Base-by-base conservation (phyloP, 495 filamentous ascomycete genomes). In the Trichodelitschia bisporula region DNA sequence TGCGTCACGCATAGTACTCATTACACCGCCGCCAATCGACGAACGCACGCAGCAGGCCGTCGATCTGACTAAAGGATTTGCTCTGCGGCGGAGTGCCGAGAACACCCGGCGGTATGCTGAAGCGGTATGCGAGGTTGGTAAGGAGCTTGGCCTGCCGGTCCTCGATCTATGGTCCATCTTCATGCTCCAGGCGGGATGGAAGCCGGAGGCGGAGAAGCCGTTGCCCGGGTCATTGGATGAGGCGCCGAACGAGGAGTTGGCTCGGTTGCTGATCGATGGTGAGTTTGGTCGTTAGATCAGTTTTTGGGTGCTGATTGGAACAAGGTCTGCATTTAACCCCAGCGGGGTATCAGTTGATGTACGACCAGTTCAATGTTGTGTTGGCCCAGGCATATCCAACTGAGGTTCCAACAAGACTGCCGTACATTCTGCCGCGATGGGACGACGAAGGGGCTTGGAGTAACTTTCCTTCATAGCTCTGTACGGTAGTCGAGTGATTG, bases 11-110 rank as follows among this genome's bases (percentile, higher is more conserved):
- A 66, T 86, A 33, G 59, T 89, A 27, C 49, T 91, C 12, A 56
- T 90, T 29, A 78, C 69, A 0, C 77, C 82, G 16, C 69, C 79
- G 1, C 78, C 82, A 1, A 45, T 91, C 19, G 72, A 86, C 40
- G 72, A 92, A 51, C 72, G 83, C 40, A 61, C 63, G 36, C 45
- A 61, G 16, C 54, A 60, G 33, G 43, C 45, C 31, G 46, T 57
- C 12, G 73, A 82, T 40, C 39, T 52, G 25, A 51, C 42, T 4
- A 53, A 48, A 18, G 63, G 61, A 3, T 51, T 56, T 26, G 36
- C 47, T 2, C 51, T 58, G 36, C 65, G 56, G 19, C 58, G 80
- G 30, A 66, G 65, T 13, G 67, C 73, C 15, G 58, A 53, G 14
- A 40, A 57, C 35, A 74, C 77, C 21, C 72, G 70, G 35, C 39